phyloP scores from a whole-genome alignment of 192 early-diverging fungal species.

The Linnemannia schmuckeri region DNA sequence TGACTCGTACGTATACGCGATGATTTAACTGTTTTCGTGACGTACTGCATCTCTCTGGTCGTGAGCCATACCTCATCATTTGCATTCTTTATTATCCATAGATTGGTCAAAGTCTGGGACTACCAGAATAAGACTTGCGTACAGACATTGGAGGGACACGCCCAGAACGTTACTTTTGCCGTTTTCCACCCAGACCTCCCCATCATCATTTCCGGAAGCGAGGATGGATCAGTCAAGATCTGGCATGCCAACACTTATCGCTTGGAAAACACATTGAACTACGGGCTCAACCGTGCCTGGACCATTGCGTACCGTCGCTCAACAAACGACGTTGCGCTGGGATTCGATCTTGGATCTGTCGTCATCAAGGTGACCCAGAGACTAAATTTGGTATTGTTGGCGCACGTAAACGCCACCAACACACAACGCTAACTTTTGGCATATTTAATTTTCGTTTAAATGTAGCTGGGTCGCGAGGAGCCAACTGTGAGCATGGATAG shows the following conservation, averaged over 20 bases:
- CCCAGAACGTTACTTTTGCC: slow-evolving; percentile 92
- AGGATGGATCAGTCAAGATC: slow-evolving; percentile 94
- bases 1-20: slow-evolving; percentile 73
- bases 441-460: neutral
- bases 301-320: slow-evolving; percentile 86
- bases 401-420: no score
- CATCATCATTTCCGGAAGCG: slow-evolving; percentile 94
- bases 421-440: neutral
- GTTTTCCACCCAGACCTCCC: slow-evolving; percentile 96
- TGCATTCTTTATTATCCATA: slow-evolving; percentile 21
- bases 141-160: slow-evolving; percentile 97
- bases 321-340: slow-evolving; percentile 94
- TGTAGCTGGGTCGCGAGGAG: slow-evolving; percentile 89
- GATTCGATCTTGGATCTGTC: slow-evolving; percentile 97
- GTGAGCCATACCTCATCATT: neutral
- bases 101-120: slow-evolving; percentile 96
- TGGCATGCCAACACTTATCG: slow-evolving; percentile 99
- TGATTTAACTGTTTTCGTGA: neutral
- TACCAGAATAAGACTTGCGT: slow-evolving; percentile 99
- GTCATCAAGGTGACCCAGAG: slow-evolving; percentile 75
- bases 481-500: slow-evolving; percentile 97
- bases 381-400: neutral
- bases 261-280: slow-evolving; percentile 96
- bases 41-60: no score
- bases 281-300: slow-evolving; percentile 99